These are phyloP conservation scores for Penicillium pulvis DNA, from an alignment of 495 filamentous ascomycete genomes.

Conservation along the genomic window DNA sequence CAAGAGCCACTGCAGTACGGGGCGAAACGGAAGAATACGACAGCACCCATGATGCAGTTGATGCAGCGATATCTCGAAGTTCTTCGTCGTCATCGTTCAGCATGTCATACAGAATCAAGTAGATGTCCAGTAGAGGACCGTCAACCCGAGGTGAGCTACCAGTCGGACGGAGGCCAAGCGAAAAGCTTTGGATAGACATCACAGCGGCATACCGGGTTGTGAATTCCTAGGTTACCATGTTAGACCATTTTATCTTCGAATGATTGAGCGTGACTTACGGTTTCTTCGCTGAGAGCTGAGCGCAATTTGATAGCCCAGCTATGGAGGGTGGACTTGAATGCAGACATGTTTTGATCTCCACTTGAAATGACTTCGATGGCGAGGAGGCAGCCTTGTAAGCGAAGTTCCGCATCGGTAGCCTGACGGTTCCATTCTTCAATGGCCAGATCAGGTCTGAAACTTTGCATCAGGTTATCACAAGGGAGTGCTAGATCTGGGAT, in stretches of 20 bases:
- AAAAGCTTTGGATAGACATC: slow-evolving; percentile 39
- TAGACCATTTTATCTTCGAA: background rate
- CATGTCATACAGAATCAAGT: slow-evolving; percentile 58
- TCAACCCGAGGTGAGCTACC: slow-evolving; percentile 31
- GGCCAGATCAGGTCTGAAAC: slow-evolving; percentile 28
- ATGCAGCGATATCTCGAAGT: slow-evolving; percentile 66
- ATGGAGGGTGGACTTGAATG: slow-evolving; percentile 25
- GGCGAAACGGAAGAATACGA: slow-evolving; percentile 40
- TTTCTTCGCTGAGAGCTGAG: slow-evolving; percentile 46
- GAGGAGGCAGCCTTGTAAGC: slow-evolving; percentile 58
- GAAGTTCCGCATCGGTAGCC: slow-evolving; percentile 45
- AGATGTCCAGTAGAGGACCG: slow-evolving; percentile 43
- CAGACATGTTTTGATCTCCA: slow-evolving; percentile 10
- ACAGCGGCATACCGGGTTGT: slow-evolving; percentile 64
- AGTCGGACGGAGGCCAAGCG: slow-evolving; percentile 28
- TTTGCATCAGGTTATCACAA: slow-evolving; percentile 27
- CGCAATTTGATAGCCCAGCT: slow-evolving; percentile 38
- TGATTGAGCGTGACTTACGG: slow-evolving; percentile 29
- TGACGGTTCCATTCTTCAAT: slow-evolving; percentile 42
- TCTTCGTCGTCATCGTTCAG: slow-evolving; percentile 93
- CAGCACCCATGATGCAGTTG: slow-evolving; percentile 45
- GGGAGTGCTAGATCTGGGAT: slow-evolving; percentile 24
- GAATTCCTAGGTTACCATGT: slow-evolving; percentile 53
- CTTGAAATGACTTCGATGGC: slow-evolving; percentile 51
- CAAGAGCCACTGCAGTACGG: slow-evolving; percentile 32